Evolutionary conservation across 2,329 filamentous ascomycete genomes (phyloP), one percentile per base, ranked within the genome.

Genomic region (Colletotrichum lini): DNA sequence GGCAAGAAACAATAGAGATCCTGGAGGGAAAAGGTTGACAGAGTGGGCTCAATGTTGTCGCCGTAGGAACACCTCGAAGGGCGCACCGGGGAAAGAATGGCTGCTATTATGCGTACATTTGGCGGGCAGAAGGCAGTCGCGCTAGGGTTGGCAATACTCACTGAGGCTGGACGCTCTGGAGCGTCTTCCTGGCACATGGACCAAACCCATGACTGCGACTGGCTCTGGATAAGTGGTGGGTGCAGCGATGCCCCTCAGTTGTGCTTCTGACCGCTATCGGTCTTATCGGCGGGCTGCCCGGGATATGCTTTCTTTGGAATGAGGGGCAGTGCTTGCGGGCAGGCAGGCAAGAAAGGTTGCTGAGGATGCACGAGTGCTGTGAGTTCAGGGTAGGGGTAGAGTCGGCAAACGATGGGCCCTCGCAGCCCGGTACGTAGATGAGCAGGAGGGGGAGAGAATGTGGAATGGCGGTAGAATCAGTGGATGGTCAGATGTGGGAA

Each of bases 111-210:
- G 47, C 60, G 13, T 42, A 72, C 67, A 61, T 40, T 54, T 56
- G 70, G 47, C 53, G 56, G 70, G 42, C 53, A 21, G 21, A 21
- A 61, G 60, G 59, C 30, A 68, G 53, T 56, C 13, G 47, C 66
- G 66, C 67, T 72, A 66, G 66, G 70, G 70, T 67, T 64, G 69
- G 59, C 64, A 64, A 72, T 65, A 72, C 69, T 72, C 69, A 72
- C 69, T 69, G 69, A 72, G 69, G 69, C 69, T 72, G 65, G 69
- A 72, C 59, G 69, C 65, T 69, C 69, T 72, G 53, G 69, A 72
- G 65, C 69, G 69, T 72, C 69, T 70, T 63, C 72, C 72, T 53
- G 73, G 73, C 73, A 74, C 73, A 74, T 74, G 73, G 59, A 74
- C 72, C 63, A 73, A 67, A 69, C 72, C 73, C 73, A 74, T 74